Percentiles rank a stretch among this genome's conserved stretches.
phyloP scores from a whole-genome alignment of 805 yeast genomes.

The Kregervanrija pseudodelftensis region DNA sequence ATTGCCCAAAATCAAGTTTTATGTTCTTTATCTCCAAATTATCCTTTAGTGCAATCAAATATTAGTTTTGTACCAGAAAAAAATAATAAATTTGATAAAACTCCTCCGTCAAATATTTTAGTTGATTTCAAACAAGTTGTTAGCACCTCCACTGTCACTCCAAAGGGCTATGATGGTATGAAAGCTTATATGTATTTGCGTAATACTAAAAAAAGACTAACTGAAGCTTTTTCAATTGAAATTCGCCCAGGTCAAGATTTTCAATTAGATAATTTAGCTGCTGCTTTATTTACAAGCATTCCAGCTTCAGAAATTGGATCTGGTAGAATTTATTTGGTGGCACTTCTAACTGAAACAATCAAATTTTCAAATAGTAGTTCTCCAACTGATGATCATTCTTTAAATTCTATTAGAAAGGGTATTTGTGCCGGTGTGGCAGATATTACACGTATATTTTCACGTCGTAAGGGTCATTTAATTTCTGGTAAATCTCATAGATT shows the following conservation, averaged over 20 bases:
- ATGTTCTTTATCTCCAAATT: constrained; percentile 66
- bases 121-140: constrained; percentile 70
- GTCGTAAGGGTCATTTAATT: constrained; percentile 50
- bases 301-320: constrained; percentile 55
- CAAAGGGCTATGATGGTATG: constrained; percentile 64
- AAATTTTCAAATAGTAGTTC: constrained; percentile 26
- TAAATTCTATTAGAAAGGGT: constrained; percentile 54
- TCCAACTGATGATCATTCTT: background rate
- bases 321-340: constrained; percentile 68
- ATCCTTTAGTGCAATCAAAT: constrained; percentile 42
- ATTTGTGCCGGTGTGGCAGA: constrained; percentile 87
- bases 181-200: constrained; percentile 68
- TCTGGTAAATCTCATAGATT: constrained; percentile 66
- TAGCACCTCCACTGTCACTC: constrained; percentile 50
- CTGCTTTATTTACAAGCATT: constrained; percentile 72
- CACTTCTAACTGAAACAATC: constrained; percentile 65
- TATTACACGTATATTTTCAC: constrained; percentile 69
- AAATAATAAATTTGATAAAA: constrained; percentile 40
- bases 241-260: constrained; percentile 52
- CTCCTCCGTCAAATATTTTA: constrained; percentile 58
- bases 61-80: constrained; percentile 36
- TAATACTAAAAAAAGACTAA: constrained; percentile 52
- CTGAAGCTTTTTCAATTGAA: constrained; percentile 73
- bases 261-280: constrained; percentile 61
- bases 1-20: constrained; percentile 64